These are phyloP conservation scores for Trichoderma sp. DNA, from an alignment of 2,329 filamentous ascomycete species.

Conservation along the genomic window DNA sequence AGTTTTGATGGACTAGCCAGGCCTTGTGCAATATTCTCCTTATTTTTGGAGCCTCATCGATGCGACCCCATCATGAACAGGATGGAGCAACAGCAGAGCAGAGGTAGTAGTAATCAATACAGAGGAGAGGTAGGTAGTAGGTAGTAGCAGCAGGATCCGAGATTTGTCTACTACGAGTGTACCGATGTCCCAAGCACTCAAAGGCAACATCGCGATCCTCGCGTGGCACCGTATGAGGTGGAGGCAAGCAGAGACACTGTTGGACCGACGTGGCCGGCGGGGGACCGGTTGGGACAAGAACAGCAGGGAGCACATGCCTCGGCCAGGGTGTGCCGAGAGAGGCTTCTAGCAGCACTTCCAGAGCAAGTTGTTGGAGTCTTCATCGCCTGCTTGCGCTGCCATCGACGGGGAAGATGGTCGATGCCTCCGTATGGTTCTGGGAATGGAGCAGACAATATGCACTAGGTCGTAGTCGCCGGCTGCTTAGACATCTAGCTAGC, in stretches of 20 bases:
- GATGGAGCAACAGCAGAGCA: background rate
- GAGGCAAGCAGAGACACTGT: conserved; percentile 12
- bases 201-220: background rate
- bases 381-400: background rate
- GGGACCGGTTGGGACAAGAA: conserved; percentile 14
- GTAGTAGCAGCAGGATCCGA: background rate
- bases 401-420: background rate
- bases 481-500: conserved; percentile 18
- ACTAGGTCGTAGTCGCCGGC: conserved; percentile 20
- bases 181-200: background rate
- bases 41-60: conserved; percentile 9
- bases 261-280: conserved; percentile 22
- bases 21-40: background rate
- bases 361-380: background rate
- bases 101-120: too few relatives aligned
- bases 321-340: conserved; percentile 2
- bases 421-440: background rate
- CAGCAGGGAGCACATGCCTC: conserved; percentile 10
- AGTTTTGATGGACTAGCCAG: background rate
- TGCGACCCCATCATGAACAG: background rate
- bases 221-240: background rate
- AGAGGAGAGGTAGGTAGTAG: background rate
- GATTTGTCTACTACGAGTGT: background rate
- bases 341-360: background rate
- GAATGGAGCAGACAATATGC: conserved; percentile 11